phyloP scores from a whole-genome alignment of 495 filamentous ascomycete species.

The Venustampulla echinocandica region DNA sequence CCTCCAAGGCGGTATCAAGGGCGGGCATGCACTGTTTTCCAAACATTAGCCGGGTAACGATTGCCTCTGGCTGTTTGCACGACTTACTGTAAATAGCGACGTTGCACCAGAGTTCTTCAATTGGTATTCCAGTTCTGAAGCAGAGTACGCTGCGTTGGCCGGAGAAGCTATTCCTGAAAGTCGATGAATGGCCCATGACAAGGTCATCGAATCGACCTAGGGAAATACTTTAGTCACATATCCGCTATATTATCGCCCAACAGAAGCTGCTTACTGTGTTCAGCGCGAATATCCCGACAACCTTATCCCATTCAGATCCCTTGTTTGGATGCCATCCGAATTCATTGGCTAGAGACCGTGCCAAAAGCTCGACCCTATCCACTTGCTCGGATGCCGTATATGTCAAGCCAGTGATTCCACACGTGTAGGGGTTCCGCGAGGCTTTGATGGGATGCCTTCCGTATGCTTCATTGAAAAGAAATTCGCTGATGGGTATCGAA shows the following conservation, averaged over 20 bases:
- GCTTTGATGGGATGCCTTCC: conserved; percentile 55
- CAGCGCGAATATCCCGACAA: conserved; percentile 63
- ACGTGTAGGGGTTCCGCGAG: conserved; percentile 70
- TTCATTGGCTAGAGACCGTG: conserved; percentile 61
- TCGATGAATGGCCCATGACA: conserved; percentile 68
- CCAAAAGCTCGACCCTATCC: conserved; percentile 59
- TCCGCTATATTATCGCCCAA: no score
- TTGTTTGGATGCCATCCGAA: conserved; percentile 66
- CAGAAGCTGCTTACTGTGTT: conserved; percentile 56
- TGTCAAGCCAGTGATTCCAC: conserved; percentile 64
- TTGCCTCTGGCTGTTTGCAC: background rate
- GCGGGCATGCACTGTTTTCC: conserved; percentile 57
- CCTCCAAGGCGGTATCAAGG: conserved; percentile 59
- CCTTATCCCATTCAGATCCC: conserved; percentile 82
- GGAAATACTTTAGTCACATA: no score
- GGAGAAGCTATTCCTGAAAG: conserved; percentile 68
- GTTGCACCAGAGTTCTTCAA: conserved; percentile 67
- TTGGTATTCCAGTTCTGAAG: conserved; percentile 69
- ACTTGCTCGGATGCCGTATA: conserved; percentile 59
- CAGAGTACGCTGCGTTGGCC: conserved; percentile 77
- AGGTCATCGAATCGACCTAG: conserved; percentile 74
- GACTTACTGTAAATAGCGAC: conserved; percentile 57
- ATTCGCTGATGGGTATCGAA: conserved; percentile 66
- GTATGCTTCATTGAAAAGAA: conserved; percentile 68
- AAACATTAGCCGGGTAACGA: background rate